These are phyloP conservation scores for Elasticomyces elasticus DNA, from an alignment of 495 filamentous ascomycete genomes.

Conservation along the genomic window DNA sequence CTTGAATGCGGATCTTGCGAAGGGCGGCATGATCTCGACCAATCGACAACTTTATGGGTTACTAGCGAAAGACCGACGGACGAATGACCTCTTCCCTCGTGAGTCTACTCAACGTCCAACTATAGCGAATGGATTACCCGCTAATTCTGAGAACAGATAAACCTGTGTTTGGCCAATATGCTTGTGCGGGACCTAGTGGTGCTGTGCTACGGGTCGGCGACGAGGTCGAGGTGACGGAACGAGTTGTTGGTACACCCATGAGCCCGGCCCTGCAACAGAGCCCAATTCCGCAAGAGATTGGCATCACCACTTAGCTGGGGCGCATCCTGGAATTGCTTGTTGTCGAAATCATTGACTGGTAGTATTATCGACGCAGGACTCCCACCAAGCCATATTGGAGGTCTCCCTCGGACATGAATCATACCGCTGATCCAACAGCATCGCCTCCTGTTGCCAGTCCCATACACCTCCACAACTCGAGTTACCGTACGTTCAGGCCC, in stretches of 20 bases:
- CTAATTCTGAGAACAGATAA: constrained; percentile 8
- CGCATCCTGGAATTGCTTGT: too few species aligned
- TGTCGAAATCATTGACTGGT: too few species aligned
- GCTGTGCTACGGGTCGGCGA: constrained; percentile 18
- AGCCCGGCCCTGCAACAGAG: neutral
- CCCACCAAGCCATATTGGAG: too few species aligned
- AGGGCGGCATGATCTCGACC: constrained; percentile 16
- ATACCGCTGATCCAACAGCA: too few species aligned
- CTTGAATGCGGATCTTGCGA: constrained; percentile 17
- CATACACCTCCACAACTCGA: too few species aligned
- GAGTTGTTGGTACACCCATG: constrained; percentile 2
- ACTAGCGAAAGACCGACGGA: constrained; percentile 19
- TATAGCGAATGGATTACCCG: neutral
- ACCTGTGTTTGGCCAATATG: constrained; percentile 22
- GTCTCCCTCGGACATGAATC: too few species aligned
- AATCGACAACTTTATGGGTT: constrained; percentile 18
- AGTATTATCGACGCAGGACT: too few species aligned
- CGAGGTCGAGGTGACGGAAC: constrained; percentile 19
- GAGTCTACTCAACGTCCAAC: neutral
- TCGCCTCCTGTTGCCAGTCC: too few species aligned
- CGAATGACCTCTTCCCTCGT: constrained; percentile 18
- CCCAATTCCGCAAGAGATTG: too few species aligned
- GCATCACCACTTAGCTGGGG: too few species aligned
- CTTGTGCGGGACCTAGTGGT: constrained; percentile 22
- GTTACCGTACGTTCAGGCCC: too few species aligned